Evolutionary conservation across 352 stramenopile species (phyloP).

Genomic region (Globisporangium paddicum): DNA sequence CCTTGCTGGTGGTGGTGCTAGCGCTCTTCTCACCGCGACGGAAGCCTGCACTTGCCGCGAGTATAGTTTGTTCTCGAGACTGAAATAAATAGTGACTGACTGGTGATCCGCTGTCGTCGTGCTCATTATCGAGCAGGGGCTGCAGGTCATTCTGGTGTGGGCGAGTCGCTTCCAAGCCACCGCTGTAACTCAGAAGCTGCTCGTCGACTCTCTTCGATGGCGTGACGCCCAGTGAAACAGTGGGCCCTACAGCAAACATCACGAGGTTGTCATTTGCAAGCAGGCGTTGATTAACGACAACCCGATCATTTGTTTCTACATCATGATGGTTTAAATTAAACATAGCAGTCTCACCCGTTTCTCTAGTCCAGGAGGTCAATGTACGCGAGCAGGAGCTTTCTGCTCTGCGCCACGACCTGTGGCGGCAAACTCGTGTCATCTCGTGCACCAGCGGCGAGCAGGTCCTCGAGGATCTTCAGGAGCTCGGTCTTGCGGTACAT

Average conservation of each 20-base stretch:
- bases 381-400: constrained; percentile 47
- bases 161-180: neutral
- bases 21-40: neutral
- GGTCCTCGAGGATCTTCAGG: constrained; percentile 37
- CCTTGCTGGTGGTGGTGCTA: constrained; percentile 10
- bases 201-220: neutral
- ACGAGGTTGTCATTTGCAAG: neutral
- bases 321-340: neutral
- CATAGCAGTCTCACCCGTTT: neutral
- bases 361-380: constrained; percentile 56
- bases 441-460: constrained; percentile 30
- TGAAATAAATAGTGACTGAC: too few relatives aligned
- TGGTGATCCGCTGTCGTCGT: neutral
- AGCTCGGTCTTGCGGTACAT: constrained; percentile 59
- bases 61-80: neutral
- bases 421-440: constrained; percentile 37
- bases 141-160: neutral
- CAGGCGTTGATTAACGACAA: neutral
- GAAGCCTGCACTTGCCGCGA: neutral
- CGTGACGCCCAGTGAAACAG: neutral
- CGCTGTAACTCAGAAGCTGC: neutral
- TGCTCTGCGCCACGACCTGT: constrained; percentile 26
- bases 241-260: neutral
- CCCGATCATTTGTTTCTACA: neutral
- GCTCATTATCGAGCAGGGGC: neutral